A percentile compares a stretch with the other conserved stretches of the same genome.
phyloP scores from a whole-genome alignment of 179 eudicot species.

The Beta corolliflora region DNA sequence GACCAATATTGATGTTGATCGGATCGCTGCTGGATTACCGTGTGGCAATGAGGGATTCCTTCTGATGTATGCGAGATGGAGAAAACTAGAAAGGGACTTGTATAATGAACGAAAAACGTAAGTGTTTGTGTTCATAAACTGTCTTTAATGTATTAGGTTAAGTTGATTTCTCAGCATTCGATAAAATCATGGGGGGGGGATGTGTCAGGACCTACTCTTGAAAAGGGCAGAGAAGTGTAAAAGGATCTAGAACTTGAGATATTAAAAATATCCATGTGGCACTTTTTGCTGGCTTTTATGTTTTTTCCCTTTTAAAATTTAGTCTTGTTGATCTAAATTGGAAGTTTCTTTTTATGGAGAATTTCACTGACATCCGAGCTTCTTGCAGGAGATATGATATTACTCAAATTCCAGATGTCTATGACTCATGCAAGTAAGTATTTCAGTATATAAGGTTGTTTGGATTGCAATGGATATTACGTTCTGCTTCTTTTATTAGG shows the following conservation, averaged over 20 bases:
- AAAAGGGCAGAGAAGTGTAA: background rate
- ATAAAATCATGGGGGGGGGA: conserved; percentile 10
- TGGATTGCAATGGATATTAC: background rate
- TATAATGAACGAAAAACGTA: conserved; percentile 95
- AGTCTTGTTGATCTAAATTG: background rate
- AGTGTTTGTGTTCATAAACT: conserved; percentile 25
- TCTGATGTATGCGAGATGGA: conserved; percentile 98
- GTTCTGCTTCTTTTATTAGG: background rate
- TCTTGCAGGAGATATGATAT: conserved; percentile 84
- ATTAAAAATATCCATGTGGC: background rate
- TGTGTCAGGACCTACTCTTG: background rate
- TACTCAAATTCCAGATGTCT: conserved; percentile 95
- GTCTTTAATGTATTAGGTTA: background rate
- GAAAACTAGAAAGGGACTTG: conserved; percentile 89
- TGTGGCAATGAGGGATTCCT: conserved; percentile 98
- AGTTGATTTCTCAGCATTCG: conserved; percentile 1
- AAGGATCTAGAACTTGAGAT: background rate
- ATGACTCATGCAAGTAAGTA: conserved; percentile 98
- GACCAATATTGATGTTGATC: conserved; percentile 86
- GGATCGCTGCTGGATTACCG: conserved; percentile 96
- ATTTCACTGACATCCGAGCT: conserved; percentile 28
- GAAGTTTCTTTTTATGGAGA: background rate
- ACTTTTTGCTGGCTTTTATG: conserved; percentile 4
- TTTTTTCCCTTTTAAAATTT: background rate
- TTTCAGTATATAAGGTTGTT: background rate